Evolutionary conservation across 768 basidiomycete genomes (phyloP).

Genomic region (Psilocybe cyanescens): DNA sequence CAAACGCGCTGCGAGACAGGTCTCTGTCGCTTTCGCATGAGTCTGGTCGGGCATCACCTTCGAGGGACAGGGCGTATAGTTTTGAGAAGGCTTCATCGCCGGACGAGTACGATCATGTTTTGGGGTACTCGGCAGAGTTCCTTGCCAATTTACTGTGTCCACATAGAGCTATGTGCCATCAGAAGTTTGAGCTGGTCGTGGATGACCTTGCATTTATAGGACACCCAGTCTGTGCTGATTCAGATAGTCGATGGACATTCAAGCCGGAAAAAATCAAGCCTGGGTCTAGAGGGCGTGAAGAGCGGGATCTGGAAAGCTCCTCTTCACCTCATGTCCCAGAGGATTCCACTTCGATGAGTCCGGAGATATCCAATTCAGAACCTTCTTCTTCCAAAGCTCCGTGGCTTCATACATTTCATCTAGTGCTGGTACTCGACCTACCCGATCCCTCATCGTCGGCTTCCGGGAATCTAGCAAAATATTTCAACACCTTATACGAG

Average conservation of each 20-base stretch:
- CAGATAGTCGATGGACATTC: slow-evolving; percentile 77
- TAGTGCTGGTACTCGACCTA: slow-evolving; percentile 85
- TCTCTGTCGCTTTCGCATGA: slow-evolving; percentile 55
- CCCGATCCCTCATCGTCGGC: slow-evolving; percentile 89
- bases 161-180: slow-evolving; percentile 80
- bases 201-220: slow-evolving; percentile 94
- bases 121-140: slow-evolving; percentile 83
- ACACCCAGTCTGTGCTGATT: slow-evolving; percentile 84
- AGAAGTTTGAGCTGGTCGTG: slow-evolving; percentile 90
- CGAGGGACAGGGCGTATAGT: slow-evolving; percentile 43
- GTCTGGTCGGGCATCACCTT: slow-evolving; percentile 45
- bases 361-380: slow-evolving; percentile 36
- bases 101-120: slow-evolving; percentile 67
- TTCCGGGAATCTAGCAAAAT: slow-evolving; percentile 74
- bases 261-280: slow-evolving; percentile 60
- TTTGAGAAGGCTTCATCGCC: slow-evolving; percentile 35
- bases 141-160: slow-evolving; percentile 85
- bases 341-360: slow-evolving; percentile 27
- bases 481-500: slow-evolving; percentile 87
- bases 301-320: slow-evolving; percentile 48
- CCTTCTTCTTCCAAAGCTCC: slow-evolving; percentile 38
- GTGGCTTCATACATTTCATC: slow-evolving; percentile 80
- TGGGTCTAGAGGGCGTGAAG: slow-evolving; percentile 59
- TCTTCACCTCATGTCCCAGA: slow-evolving; percentile 37
- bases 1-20: slow-evolving; percentile 50